Evolutionary conservation across 1,284 basidiomycete species (phyloP), one percentile per base, ranked within the genome.

Genomic region (Melanopsichium pennsylvanicum): DNA sequence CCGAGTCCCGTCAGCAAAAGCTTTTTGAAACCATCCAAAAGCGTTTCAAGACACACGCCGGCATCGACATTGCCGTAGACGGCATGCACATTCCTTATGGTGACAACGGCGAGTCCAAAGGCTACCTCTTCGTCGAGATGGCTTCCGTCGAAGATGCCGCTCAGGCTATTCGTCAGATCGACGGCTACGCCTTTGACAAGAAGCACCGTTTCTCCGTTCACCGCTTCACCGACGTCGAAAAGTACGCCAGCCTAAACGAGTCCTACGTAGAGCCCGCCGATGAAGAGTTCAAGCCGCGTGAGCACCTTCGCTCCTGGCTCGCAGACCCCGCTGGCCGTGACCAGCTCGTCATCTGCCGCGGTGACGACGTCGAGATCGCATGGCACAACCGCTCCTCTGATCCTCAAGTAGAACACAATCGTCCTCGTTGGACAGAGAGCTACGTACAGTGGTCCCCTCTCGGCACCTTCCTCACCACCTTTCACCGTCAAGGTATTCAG

Each of bases 401-500:
- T 68, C 88, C 90, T 75, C 93, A 97, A 82, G 81, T 90, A 34
- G 90, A 91, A 16, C 86, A 89, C 76, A 76, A 49, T 52, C 44
- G 60, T 22, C 78, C 91, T 88, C 88, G 90, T 81, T 98, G 96
- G 93, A 97, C 93, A 76, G 93, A 98, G 79, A 89, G 96, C 37
- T 99, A 97, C 83, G 90, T 94, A 35, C 90, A 92, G 43, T 99
- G 96, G 96, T 97, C 96, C 31, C 94, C 95, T 27, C 86, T 90
- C 58, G 96, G 96, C 49, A 97, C 95, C 19, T 93, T 90, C 81
- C 86, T 98, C 61, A 89, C 93, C 40, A 96, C 96, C 9, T 87
- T 97, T 54, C 96, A 97, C 82, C 87, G 92, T 38, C 94, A 93
- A 82, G 96, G 96, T 83, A 91, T 97, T 60, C 90, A 92, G 38